Evolutionary conservation across 495 filamentous ascomycete species (phyloP), one percentile per base, ranked within the genome.

Genomic region (Neurospora tetraspora): DNA sequence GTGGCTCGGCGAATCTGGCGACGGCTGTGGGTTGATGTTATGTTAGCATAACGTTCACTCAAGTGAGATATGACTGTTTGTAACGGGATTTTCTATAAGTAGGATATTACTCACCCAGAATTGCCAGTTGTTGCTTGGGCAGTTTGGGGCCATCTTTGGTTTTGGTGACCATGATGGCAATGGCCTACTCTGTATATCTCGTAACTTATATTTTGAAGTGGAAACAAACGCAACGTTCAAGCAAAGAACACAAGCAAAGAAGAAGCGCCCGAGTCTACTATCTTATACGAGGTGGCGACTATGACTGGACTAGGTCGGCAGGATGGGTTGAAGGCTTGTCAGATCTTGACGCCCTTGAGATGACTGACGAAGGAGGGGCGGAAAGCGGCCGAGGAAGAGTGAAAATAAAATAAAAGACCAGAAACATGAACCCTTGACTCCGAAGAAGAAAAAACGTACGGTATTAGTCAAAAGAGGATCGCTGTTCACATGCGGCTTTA

Each of bases 1-100:
- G 84, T 69, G 85, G 95, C 79, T 98, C 95, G 69, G 94, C 93
- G 77, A 98, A 94, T 76, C 95, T 89, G 74, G 88, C 90, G 79
- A 91, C 84, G 76, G 90, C 91, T 93, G 71, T 5, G 37, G 20
- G 16, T 61, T 39, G 71, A 61, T 6, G 71, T 76, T 71, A 39
- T 70, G 74, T 83, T 74, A 82, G 80, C 68, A 71, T 38, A 3
- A 27, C 20, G 23, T 69, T 70, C 14, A 61, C n/a, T 20, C 47
- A 69, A 10, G 1, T 39, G 38, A 65, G 23, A 59, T 37, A 27
- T 38, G 45, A 47, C 42, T 36, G 34, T 31, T 36, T 42, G 18
- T 36, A 72, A 65, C 45, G 36, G 34, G 47, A 20, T 8, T 61
- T 14, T 31, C 27, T 34, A 7, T 0, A 6, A 10, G 20, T 6